Base-by-base conservation (phyloP, 2,329 filamentous ascomycete species). In the Chrysoporthe deuterocubensis region DNA sequence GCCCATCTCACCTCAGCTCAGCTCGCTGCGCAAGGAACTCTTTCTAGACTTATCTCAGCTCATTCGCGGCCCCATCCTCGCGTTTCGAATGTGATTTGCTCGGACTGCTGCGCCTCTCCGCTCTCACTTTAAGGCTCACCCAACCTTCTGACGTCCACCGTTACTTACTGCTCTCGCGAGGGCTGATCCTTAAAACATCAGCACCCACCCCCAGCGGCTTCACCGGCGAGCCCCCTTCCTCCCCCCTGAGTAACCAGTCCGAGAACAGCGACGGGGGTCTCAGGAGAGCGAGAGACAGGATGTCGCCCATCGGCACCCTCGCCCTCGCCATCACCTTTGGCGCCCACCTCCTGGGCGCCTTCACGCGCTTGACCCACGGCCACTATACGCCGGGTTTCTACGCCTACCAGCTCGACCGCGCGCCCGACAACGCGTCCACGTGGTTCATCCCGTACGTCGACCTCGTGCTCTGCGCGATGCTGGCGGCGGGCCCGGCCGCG, bases 371-470 rank as follows among this genome's bases (percentile, higher is more conserved):
- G 58, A 73, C 73, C 44, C 69, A 73, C 37, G 71, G 72, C 60
- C 71, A 57, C n/a, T 71, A 70, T 64, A 73, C 71, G 6, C 73
- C 71, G 4, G n/a, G 50, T 58, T 72, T 73, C 60, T 71, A 73
- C 68, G 64, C 52, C 43, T 74, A 73, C 66, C 72, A 73, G 68
- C 62, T 73, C 46, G 69, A 73, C 13, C 71, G 72, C 61, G 73
- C 72, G 1, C 72, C 73, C 7, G 69, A 71, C 57, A 60, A 71
- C 34, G 70, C 59, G 11, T 71, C 71, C 16, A 71, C 67, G n/a
- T 34, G 65, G 40, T 21, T 71, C 5, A 65, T 74, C 2, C 72
- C 73, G 9, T 70, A 65, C 43, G 42, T 71, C 42, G 71, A 73
- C 63, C 43, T 62, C 13, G 54, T 66, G 21, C 46, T 73, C 40